Evolutionary conservation across 148 eudicot species (phyloP).

Genomic region (Dianthus caryophyllus): DNA sequence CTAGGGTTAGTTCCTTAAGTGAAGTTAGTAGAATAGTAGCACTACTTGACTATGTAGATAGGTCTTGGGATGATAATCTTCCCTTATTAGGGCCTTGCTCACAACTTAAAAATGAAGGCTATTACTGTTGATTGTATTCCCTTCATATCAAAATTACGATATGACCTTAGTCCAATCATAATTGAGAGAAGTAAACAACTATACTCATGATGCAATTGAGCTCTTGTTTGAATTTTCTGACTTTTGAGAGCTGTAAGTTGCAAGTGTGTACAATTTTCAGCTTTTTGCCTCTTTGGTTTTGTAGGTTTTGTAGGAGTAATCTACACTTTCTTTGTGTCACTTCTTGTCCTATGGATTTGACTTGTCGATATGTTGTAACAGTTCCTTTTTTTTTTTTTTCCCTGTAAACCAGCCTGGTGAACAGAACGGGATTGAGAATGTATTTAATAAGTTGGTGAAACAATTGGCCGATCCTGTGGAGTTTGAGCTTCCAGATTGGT

Average conservation of each 20-base stretch:
- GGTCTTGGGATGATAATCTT: neutral
- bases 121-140: no score
- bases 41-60: neutral
- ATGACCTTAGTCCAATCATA: no score
- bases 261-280: neutral
- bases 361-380: neutral
- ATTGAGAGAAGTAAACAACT: neutral
- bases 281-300: neutral
- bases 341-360: neutral
- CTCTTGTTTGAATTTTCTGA: neutral
- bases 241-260: neutral
- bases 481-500: slow-evolving; percentile 85
- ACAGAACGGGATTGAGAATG: slow-evolving; percentile 31
- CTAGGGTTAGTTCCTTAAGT: neutral
- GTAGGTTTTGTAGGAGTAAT: neutral
- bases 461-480: slow-evolving; percentile 72
- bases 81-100: neutral
- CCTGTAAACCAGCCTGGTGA: slow-evolving; percentile 38
- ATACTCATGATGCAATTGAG: neutral
- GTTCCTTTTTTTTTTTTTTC: neutral
- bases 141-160: no score
- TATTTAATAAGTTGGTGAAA: slow-evolving; percentile 57
- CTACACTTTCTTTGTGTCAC: neutral
- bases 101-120: neutral
- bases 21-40: neutral